Evolutionary conservation across 163 green algal species (phyloP).

Genomic region (Coccomyxa subellipsoidea): DNA sequence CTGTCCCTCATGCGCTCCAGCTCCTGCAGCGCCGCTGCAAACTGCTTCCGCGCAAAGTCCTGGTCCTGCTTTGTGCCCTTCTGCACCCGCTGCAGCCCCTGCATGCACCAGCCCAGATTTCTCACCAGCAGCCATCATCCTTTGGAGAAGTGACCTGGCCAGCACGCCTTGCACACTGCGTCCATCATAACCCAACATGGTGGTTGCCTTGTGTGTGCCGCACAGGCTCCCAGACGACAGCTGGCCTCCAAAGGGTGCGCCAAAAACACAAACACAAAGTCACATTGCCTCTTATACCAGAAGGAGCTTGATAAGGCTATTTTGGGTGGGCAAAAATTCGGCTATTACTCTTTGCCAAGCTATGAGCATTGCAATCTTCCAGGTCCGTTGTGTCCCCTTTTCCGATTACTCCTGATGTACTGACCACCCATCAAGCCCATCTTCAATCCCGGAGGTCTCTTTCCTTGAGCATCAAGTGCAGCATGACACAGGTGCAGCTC

Average conservation of each 20-base stretch:
- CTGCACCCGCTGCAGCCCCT: not conserved
- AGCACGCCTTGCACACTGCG: not conserved
- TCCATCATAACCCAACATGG: too few relatives aligned
- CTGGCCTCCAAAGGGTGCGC: not conserved
- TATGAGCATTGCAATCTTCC: too few relatives aligned
- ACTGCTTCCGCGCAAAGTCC: not conserved
- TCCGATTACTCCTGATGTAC: too few relatives aligned
- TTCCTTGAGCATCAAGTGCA: too few relatives aligned
- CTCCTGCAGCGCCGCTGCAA: not conserved
- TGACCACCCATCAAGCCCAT: too few relatives aligned
- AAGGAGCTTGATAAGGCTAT: too few relatives aligned
- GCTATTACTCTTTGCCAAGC: too few relatives aligned
- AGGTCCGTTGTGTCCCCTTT: too few relatives aligned
- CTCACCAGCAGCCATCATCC: not conserved
- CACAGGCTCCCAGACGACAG: not conserved
- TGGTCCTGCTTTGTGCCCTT: not conserved
- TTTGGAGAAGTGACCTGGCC: not conserved
- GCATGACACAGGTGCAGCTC: not conserved
- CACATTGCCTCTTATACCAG: too few relatives aligned
- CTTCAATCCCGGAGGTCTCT: too few relatives aligned
- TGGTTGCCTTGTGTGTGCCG: not conserved
- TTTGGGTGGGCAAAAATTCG: too few relatives aligned
- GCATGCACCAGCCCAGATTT: not conserved
- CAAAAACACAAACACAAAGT: not conserved
- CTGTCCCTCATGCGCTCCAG: conserved; percentile 10